Conservation (phyloP, 176 grass and related monocot genomes). For the Alloteropsis semialata region DNA sequence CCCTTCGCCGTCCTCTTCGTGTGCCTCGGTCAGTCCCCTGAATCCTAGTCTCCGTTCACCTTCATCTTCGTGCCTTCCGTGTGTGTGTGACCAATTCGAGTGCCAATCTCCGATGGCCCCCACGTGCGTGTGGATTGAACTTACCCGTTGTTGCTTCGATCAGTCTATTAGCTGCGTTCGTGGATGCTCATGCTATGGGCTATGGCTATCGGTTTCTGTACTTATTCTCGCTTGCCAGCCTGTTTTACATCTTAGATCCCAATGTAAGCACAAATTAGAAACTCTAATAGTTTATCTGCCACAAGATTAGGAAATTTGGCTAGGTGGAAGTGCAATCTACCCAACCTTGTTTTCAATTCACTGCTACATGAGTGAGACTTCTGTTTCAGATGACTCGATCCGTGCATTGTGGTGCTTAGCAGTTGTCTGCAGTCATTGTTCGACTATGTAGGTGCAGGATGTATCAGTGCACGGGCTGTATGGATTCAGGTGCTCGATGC, state of each 20-base stretch:
- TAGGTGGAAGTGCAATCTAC: background rate
- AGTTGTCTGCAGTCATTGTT: background rate
- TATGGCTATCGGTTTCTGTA: background rate
- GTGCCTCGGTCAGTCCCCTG: slow-evolving; percentile 61
- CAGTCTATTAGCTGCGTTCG: no score
- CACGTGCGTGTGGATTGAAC: background rate
- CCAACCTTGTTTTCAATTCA: background rate
- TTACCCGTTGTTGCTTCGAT: background rate
- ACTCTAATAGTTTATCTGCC: background rate
- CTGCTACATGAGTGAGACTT: background rate
- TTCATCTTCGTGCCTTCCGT: background rate
- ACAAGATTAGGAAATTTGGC: background rate
- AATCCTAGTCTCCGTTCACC: background rate
- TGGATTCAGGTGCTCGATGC: background rate
- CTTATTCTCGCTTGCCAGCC: background rate
- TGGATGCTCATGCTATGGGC: background rate
- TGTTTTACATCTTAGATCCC: background rate
- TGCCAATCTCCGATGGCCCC: background rate
- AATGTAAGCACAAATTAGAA: background rate
- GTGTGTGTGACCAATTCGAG: background rate
- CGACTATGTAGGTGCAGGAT: background rate
- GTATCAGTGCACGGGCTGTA: background rate
- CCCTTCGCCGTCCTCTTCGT: slow-evolving; percentile 94
- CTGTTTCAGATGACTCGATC: background rate
- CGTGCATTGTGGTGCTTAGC: background rate